These are phyloP conservation scores for Candida sakaeoensis DNA, from an alignment of 805 yeast species.

Conservation along the genomic window DNA sequence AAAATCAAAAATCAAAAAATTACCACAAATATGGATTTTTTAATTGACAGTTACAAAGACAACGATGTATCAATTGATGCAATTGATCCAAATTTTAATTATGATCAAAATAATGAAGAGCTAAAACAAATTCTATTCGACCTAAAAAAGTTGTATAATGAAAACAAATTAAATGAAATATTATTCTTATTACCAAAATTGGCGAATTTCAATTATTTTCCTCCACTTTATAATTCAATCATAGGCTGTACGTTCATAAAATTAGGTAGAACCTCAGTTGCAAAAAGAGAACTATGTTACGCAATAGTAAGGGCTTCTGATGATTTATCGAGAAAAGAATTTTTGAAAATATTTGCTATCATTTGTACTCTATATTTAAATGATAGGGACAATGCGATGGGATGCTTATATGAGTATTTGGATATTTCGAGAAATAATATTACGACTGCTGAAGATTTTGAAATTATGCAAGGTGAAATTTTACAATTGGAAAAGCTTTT, in stretches of 20 bases:
- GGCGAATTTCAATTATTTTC: not conserved
- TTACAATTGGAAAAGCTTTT: constrained; percentile 4
- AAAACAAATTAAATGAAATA: not conserved
- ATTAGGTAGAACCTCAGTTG: constrained; percentile 6
- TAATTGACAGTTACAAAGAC: not conserved
- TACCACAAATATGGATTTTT: not conserved
- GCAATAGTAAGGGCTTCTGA: constrained; percentile 5
- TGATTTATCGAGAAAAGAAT: constrained; percentile 2
- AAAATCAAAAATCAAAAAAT: not conserved
- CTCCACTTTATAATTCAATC: constrained; percentile 1
- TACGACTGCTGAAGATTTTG: not conserved
- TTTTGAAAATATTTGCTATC: constrained; percentile 3
- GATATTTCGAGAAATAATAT: constrained; percentile 1
- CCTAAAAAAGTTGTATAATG: not conserved
- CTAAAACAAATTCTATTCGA: not conserved
- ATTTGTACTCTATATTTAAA: not conserved
- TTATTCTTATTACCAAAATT: constrained; percentile 6
- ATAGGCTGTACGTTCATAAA: constrained; percentile 3
- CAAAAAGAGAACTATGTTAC: constrained; percentile 5
- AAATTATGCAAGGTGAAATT: constrained; percentile 1
- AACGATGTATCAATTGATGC: not conserved
- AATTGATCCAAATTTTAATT: not conserved
- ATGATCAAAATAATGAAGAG: not conserved
- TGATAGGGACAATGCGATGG: constrained; percentile 1
- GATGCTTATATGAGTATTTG: constrained; percentile 8